Evolutionary conservation across 2,329 filamentous ascomycete genomes (phyloP), one percentile per base, ranked within the genome.

Genomic region (Juglanconis oblonga): DNA sequence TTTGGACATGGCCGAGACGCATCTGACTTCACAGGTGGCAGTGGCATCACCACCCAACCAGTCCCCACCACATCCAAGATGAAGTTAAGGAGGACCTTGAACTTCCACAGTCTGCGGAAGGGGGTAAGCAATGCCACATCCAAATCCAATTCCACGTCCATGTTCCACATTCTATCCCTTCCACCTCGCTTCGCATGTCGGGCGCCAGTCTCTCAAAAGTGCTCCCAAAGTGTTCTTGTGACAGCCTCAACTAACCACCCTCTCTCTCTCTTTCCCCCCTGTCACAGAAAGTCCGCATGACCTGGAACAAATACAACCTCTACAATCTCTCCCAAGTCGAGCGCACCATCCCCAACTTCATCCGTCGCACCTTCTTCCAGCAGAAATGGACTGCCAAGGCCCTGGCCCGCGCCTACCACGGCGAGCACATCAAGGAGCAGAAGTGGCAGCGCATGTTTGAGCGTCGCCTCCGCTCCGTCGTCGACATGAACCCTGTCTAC

Each of bases 311-410:
- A 79, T 92, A 92, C 82, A 97, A 96, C 73, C 83, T 99, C 65
- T 99, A 91, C 85, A 97, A 97, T 77, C 78, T 99, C 66, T 78
- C 80, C 54, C 54, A 58, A 44, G 54, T 63, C 52, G 45, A 61
- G 10, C 44, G 55, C 24, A 63, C 50, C 13, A 63, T 63, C 29
- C 61, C 61, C 38, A 58, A 57, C 51, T 63, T 61, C 54, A 63
- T 63, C 55, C 29, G 33, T 10, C 83, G 84, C 66, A 97, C 93
- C 49, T 96, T 95, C 78, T 99, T 96, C 83, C 94, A 98, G 81
- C 94, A 98, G 77, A 99, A 99, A 88, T 99, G 94, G 94, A 76
- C 78, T 1, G 91, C 94, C 69, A 99, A 99, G 77, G 87, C 92
- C 29, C 74, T 87, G 65, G 86, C 91, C 47, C 88, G 95, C 67